These are phyloP conservation scores for Boletus fagicola DNA, from an alignment of 768 basidiomycete genomes.

Conservation along the genomic window DNA sequence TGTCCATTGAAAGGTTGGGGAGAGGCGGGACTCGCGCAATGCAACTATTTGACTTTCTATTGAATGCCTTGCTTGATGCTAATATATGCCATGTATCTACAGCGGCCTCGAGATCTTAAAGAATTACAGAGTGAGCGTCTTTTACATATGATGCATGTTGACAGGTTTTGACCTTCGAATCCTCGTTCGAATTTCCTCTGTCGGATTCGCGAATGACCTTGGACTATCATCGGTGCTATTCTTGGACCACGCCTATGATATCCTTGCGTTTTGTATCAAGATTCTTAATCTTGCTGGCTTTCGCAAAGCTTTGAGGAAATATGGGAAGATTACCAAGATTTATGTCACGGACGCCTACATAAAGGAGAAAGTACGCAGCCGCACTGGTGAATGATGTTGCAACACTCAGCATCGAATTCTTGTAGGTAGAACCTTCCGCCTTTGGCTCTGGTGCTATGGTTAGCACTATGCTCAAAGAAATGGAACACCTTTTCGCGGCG, in stretches of 20 bases:
- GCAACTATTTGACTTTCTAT: background rate
- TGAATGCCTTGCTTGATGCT: conserved; percentile 5
- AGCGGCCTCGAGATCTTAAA: conserved; percentile 82
- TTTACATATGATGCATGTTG: background rate
- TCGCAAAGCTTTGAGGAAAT: conserved; percentile 82
- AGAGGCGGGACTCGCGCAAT: background rate
- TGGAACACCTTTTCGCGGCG: conserved; percentile 73
- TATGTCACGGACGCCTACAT: conserved; percentile 76
- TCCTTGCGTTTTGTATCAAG: conserved; percentile 34
- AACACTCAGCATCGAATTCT: background rate
- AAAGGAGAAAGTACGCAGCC: conserved; percentile 58
- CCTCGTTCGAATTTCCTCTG: background rate
- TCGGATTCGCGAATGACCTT: background rate
- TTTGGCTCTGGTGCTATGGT: conserved; percentile 66
- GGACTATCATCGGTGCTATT: background rate
- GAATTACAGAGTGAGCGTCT: conserved; percentile 71
- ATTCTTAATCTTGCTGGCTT: conserved; percentile 89
- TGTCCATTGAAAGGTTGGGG: background rate
- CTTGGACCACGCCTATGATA: background rate
- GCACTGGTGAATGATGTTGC: background rate
- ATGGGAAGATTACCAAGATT: conserved; percentile 75
- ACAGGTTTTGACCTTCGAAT: background rate
- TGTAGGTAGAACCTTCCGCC: conserved; percentile 63
- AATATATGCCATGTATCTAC: conserved; percentile 7
- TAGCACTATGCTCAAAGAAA: conserved; percentile 64